phyloP scores from a whole-genome alignment of 768 basidiomycete species.

The Termitomyces titanicus region DNA sequence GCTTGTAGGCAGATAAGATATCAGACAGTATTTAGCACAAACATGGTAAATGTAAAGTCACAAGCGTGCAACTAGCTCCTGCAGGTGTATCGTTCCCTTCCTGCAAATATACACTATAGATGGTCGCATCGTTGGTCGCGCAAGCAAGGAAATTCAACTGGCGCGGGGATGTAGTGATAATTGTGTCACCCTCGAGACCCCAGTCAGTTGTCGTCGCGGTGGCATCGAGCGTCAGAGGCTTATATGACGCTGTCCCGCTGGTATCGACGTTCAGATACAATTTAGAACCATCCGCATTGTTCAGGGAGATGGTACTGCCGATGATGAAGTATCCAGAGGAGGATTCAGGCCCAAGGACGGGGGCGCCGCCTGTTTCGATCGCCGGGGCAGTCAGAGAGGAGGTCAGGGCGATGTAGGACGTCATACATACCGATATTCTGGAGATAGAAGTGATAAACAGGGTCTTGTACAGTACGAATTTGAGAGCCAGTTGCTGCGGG shows the following conservation, averaged over 20 bases:
- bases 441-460: conserved; percentile 56
- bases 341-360: conserved; percentile 49
- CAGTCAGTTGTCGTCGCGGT: conserved; percentile 50
- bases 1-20: too few species aligned
- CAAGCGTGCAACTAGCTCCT: conserved; percentile 32
- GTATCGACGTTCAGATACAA: conserved; percentile 48
- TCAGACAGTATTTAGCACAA: conserved; percentile 26
- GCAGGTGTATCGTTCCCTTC: conserved; percentile 45
- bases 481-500: conserved; percentile 41
- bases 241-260: conserved; percentile 42
- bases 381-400: background rate
- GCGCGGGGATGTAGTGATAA: conserved; percentile 48
- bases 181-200: conserved; percentile 58
- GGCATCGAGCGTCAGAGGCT: conserved; percentile 40
- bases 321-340: conserved; percentile 51
- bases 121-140: conserved; percentile 33
- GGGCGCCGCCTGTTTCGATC: conserved; percentile 34
- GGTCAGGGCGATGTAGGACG: background rate
- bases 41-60: conserved; percentile 42
- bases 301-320: conserved; percentile 41
- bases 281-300: conserved; percentile 34
- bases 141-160: conserved; percentile 57
- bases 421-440: conserved; percentile 39
- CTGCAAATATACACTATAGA: conserved; percentile 49
- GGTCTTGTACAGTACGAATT: conserved; percentile 48